These are phyloP conservation scores for Yarrowia divulgata DNA, from an alignment of 805 yeast species.

Conservation along the genomic window DNA sequence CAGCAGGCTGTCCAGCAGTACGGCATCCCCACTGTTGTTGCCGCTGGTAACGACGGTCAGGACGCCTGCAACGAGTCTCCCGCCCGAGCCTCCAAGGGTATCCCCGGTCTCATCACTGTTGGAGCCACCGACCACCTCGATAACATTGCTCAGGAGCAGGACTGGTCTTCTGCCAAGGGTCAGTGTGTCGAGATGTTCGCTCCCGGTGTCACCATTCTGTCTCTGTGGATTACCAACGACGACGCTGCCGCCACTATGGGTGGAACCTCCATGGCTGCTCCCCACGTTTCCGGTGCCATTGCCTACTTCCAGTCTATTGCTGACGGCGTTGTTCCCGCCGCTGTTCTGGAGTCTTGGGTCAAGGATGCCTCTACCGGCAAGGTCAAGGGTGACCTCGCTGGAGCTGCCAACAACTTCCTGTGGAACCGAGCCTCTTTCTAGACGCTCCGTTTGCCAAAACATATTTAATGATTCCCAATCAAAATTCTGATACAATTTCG, in stretches of 20 bases:
- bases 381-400: conserved; percentile 23
- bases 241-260: conserved; percentile 53
- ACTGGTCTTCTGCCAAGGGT: conserved; percentile 55
- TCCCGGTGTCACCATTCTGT: conserved; percentile 89
- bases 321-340: conserved; percentile 9
- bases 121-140: conserved; percentile 35
- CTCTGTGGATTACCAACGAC: conserved; percentile 53
- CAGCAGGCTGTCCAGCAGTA: conserved; percentile 25
- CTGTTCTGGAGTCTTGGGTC: conserved; percentile 20
- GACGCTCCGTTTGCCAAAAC: conserved; percentile 3
- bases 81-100: conserved; percentile 7
- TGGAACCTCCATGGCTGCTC: conserved; percentile 99
- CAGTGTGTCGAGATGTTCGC: conserved; percentile 95
- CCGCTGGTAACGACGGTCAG: conserved; percentile 33
- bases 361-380: conserved; percentile 4
- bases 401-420: conserved; percentile 16
- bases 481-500: conserved; percentile 2
- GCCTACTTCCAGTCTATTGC: conserved; percentile 61
- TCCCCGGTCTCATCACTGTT: conserved; percentile 31
- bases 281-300: conserved; percentile 91
- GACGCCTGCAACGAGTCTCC: conserved; percentile 31
- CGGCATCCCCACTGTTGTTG: conserved; percentile 48
- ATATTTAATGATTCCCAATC: conserved; percentile 25
- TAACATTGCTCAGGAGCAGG: not conserved
- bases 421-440: conserved; percentile 34